Evolutionary conservation across 129 eudicot genomes (phyloP).

Genomic region (Flaveria sonorensis): DNA sequence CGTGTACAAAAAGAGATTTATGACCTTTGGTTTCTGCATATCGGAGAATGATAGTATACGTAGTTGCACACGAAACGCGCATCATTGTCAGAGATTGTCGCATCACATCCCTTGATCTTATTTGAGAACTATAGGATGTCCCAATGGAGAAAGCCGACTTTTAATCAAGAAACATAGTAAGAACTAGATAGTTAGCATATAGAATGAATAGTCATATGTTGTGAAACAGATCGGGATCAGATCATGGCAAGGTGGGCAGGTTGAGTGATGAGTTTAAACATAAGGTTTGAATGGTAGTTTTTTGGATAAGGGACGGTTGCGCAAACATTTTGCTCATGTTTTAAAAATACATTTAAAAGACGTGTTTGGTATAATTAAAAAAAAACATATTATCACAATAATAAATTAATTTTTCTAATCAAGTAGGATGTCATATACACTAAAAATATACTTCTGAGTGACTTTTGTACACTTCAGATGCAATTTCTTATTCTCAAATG

Average conservation of each 20-base stretch:
- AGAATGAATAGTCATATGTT: not conserved
- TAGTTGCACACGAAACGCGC: constrained; percentile 76
- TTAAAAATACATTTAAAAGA: no score
- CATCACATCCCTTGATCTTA: constrained; percentile 44
- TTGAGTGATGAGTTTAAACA: no score
- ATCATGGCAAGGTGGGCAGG: no score
- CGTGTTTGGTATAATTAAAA: not conserved
- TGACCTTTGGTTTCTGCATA: constrained; percentile 67
- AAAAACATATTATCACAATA: no score
- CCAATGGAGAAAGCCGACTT: constrained; percentile 52
- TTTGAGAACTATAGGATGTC: constrained; percentile 44
- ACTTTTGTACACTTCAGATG: no score
- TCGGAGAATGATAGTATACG: constrained; percentile 73
- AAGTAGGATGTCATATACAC: not conserved
- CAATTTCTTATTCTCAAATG: no score
- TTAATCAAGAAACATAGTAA: constrained; percentile 10
- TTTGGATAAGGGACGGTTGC: no score
- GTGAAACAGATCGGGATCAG: no score
- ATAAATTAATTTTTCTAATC: not conserved
- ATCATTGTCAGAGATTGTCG: constrained; percentile 51
- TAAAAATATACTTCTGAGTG: no score
- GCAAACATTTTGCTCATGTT: not conserved
- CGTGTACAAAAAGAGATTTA: constrained; percentile 71
- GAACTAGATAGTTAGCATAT: not conserved
- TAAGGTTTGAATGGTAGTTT: no score